Evolutionary conservation across 345 rosid species (phyloP).

Genomic region (Bretschneidera sinensis): DNA sequence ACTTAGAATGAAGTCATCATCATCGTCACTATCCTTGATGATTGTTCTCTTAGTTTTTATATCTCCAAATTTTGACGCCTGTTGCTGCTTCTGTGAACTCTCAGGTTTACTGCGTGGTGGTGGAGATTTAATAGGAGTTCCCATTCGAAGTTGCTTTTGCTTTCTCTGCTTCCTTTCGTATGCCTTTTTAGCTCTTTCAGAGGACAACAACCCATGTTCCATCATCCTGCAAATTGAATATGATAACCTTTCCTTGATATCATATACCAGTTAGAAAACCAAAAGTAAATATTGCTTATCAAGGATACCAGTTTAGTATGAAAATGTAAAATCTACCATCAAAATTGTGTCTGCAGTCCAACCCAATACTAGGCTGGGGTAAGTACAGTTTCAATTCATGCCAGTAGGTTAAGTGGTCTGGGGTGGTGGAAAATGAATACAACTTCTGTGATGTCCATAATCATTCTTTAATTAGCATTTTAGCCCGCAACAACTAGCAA

Average conservation of each 20-base stretch:
- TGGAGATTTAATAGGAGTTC: constrained; percentile 57
- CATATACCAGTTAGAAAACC: neutral
- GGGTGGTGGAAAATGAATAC: too few species aligned
- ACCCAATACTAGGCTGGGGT: too few species aligned
- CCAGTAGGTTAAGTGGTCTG: too few species aligned
- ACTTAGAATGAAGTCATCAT: constrained; percentile 47
- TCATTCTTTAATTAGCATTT: too few species aligned
- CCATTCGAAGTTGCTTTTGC: constrained; percentile 67
- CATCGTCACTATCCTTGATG: constrained; percentile 39
- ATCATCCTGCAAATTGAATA: constrained; percentile 62
- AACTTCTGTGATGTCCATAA: too few species aligned
- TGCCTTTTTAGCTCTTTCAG: constrained; percentile 68
- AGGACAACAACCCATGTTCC: constrained; percentile 91
- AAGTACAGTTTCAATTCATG: too few species aligned
- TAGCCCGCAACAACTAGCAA: too few species aligned
- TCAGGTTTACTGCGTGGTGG: constrained; percentile 47
- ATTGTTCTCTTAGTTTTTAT: constrained; percentile 60
- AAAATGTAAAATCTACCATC: too few species aligned
- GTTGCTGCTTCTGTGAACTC: constrained; percentile 58
- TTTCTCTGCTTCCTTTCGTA: constrained; percentile 82
- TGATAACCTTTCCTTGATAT: neutral
- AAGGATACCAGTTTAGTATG: neutral
- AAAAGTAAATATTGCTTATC: neutral
- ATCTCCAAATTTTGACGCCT: constrained; percentile 52
- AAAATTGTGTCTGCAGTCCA: too few species aligned